Evolutionary conservation across 768 basidiomycete genomes (phyloP).

Genomic region (Rubroboletus pulcherrimus): DNA sequence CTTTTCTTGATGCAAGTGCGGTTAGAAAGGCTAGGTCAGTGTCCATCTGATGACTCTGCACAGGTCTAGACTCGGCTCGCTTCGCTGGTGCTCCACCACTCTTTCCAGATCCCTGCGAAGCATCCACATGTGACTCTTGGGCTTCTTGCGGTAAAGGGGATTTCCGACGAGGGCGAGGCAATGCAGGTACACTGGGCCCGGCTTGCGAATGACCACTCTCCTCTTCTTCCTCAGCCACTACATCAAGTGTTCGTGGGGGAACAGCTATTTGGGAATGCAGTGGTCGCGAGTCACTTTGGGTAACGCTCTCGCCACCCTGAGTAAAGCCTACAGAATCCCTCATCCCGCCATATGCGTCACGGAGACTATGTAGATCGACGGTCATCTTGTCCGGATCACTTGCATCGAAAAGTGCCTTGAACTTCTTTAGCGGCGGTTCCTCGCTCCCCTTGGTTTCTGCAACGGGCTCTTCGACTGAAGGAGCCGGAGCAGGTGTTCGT

Average conservation of each 20-base stretch:
- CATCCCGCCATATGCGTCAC: conserved; percentile 10
- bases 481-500: conserved; percentile 38
- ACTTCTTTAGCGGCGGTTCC: conserved; percentile 66
- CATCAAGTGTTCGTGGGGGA: conserved; percentile 25
- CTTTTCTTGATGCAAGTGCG: conserved; percentile 70
- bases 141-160: conserved; percentile 1
- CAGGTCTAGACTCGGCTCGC: conserved; percentile 2
- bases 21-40: conserved; percentile 67
- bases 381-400: conserved; percentile 47
- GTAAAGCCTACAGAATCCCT: conserved; percentile 12
- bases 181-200: neutral
- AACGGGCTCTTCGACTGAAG: conserved; percentile 16
- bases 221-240: conserved; percentile 58
- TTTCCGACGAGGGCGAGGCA: neutral
- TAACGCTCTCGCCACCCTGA: conserved; percentile 20
- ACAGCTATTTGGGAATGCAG: conserved; percentile 1
- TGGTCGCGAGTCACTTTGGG: conserved; percentile 25
- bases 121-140: neutral
- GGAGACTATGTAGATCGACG: conserved; percentile 20
- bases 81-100: conserved; percentile 4
- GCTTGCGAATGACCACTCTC: conserved; percentile 25
- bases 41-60: conserved; percentile 34
- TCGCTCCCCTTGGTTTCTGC: conserved; percentile 12
- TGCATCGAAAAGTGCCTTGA: conserved; percentile 67
- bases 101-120: conserved; percentile 27